Base-by-base conservation (phyloP, 208 protist species). In the Crithidia brevicula region DNA sequence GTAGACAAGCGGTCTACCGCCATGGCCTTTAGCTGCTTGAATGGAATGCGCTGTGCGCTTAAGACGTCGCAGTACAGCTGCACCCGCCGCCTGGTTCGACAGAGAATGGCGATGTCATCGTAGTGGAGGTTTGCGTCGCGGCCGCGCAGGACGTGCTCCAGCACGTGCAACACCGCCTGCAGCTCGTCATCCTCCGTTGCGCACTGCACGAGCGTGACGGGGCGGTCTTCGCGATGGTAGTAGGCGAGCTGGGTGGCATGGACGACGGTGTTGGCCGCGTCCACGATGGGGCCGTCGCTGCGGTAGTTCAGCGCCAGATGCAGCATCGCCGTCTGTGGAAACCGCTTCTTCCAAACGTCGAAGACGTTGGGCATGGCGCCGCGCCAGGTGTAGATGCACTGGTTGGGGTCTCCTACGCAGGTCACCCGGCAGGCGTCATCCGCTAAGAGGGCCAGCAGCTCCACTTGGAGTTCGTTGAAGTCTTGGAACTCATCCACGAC, bases 401-500 rank as follows among this genome's bases (percentile, higher is more conserved):
- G 91, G 57, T 94, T 89, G 0, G 91, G 91, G 66, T 96, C 88
- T 1, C 91, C 91, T 5, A 96, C 89, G 43, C 91, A 96, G 23
- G 91, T 93, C 53, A 94, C 91, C 11, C 85, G 88, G 40, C 88
- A 94, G 23, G 49, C 81, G 25, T 93, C 85, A 7, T 88, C 91
- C 2, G 87, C 91, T 30, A 96, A 74, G 27, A 90, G 81, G 1
- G 88, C 86, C 11, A 94, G 68, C 56, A 93, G 83, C 64, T 96
- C 88, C 30, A 94, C 69, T 73, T 96, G 91, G 18, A 96, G 77
- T 52, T 93, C 86, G 74, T 93, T 93, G 34, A 96, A 74, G 64
- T 96, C 91, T 59, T 96, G 91, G 45, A 96, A 94, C 74, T 96
- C 91, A 60, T 96, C 91, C 18, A 96, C 88, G 23, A 96, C 76